These are phyloP conservation scores for Cyberlindnera meyerae DNA, from an alignment of 805 yeast genomes.

Conservation along the genomic window DNA sequence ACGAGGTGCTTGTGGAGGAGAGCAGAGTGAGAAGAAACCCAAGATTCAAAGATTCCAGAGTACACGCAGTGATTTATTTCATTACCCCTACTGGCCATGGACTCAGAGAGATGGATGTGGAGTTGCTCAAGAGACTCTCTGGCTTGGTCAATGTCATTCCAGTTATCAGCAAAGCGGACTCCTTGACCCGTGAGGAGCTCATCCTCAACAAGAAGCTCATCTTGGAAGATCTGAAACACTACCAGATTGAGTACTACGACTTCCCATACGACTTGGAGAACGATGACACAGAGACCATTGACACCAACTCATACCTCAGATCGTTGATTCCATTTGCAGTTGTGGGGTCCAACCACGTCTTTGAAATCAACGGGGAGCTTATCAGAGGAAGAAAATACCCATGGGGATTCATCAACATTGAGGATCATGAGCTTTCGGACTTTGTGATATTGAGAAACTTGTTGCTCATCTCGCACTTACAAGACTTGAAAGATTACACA, in stretches of 20 bases:
- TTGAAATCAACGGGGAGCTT: conserved; percentile 39
- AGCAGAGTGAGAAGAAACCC: conserved; percentile 81
- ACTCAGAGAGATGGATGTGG: conserved; percentile 70
- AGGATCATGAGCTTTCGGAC: conserved; percentile 72
- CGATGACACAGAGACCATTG: conserved; percentile 58
- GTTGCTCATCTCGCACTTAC: conserved; percentile 75
- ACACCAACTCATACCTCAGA: conserved; percentile 60
- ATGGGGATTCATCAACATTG: conserved; percentile 57
- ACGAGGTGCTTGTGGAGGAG: conserved; percentile 76
- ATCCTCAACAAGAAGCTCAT: conserved; percentile 68
- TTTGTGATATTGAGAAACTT: conserved; percentile 76
- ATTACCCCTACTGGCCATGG: conserved; percentile 86
- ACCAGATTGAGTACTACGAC: conserved; percentile 67
- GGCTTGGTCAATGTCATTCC: conserved; percentile 83
- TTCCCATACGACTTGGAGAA: conserved; percentile 58
- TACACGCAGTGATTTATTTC: conserved; percentile 70
- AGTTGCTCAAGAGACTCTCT: conserved; percentile 72
- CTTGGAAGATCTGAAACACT: conserved; percentile 67
- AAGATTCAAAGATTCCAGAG: conserved; percentile 77
- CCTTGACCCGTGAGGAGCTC: conserved; percentile 75
- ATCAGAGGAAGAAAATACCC: conserved; percentile 53
- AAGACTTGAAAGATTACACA: conserved; percentile 84
- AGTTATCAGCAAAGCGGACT: conserved; percentile 79
- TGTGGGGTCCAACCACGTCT: conserved; percentile 63
- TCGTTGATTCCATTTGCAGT: conserved; percentile 62